Percentiles rank a stretch among this genome's conserved stretches.
phyloP scores from a whole-genome alignment of 495 filamentous ascomycete genomes.

The Tetracladium marchalianum region DNA sequence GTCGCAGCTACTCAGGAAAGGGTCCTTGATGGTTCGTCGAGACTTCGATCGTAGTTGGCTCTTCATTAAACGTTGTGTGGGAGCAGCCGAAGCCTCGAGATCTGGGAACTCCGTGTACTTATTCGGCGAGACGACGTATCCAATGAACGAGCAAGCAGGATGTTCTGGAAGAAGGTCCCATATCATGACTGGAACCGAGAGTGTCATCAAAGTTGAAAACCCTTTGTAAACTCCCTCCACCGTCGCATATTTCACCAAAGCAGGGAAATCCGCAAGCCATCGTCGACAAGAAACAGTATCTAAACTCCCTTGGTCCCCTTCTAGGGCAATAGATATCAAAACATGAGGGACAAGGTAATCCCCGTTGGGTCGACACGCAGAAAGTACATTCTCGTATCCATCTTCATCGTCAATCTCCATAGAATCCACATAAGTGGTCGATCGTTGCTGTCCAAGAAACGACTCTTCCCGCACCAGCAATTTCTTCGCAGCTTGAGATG shows the following conservation, averaged over 20 bases:
- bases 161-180: constrained; percentile 43
- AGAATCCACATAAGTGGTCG: background rate
- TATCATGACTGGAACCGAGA: constrained; percentile 40
- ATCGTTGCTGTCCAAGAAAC: background rate
- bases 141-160: constrained; percentile 39
- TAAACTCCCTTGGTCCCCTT: constrained; percentile 34
- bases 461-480: too few relatives aligned
- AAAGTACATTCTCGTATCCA: background rate
- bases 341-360: constrained; percentile 28
- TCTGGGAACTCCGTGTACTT: too few relatives aligned
- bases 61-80: too few relatives aligned
- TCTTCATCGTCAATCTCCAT: constrained; percentile 4
- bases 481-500: background rate
- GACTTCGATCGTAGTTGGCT: too few relatives aligned
- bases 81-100: too few relatives aligned
- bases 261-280: constrained; percentile 39
- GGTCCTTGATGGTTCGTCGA: too few relatives aligned
- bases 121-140: constrained; percentile 24
- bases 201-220: constrained; percentile 39
- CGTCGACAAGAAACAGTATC: constrained; percentile 35
- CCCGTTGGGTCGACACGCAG: background rate
- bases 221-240: constrained; percentile 44
- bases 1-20: too few relatives aligned
- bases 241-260: constrained; percentile 37
- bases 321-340: constrained; percentile 41